Conservation (phyloP, 768 basidiomycete species). For the Termitomyces sp. region DNA sequence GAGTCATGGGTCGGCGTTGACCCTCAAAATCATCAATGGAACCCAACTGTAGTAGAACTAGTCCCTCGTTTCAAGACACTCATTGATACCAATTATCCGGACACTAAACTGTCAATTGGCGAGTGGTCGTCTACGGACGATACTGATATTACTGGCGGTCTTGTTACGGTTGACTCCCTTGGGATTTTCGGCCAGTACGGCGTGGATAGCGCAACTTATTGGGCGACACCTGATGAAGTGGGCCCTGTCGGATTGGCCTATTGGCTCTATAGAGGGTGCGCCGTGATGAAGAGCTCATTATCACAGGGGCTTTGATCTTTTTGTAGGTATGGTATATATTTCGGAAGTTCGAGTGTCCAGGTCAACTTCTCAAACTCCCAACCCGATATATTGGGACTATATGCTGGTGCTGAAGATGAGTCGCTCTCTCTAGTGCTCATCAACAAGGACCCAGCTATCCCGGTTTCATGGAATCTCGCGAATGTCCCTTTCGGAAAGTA, state of each 20-base stretch:
- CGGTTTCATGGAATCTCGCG: constrained; percentile 37
- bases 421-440: constrained; percentile 44
- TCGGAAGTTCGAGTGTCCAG: constrained; percentile 40
- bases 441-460: constrained; percentile 44
- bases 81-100: no score
- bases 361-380: constrained; percentile 40
- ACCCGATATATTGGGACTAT: constrained; percentile 41
- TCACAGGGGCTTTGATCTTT: not conserved
- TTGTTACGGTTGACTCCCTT: constrained; percentile 46
- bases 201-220: constrained; percentile 53
- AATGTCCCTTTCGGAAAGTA: constrained; percentile 45
- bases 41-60: no score
- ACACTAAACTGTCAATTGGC: no score
- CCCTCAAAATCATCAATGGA: no score
- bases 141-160: no score
- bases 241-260: constrained; percentile 51
- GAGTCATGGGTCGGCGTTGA: no score
- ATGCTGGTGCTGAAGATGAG: constrained; percentile 38
- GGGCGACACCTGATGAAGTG: constrained; percentile 43
- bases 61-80: no score
- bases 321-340: constrained; percentile 40
- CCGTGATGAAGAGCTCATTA: not conserved
- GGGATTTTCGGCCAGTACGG: constrained; percentile 49
- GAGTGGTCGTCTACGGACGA: no score
- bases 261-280: constrained; percentile 56